Evolutionary conservation across 305 asterid genomes (phyloP).

Genomic region (Andrographis paniculata): DNA sequence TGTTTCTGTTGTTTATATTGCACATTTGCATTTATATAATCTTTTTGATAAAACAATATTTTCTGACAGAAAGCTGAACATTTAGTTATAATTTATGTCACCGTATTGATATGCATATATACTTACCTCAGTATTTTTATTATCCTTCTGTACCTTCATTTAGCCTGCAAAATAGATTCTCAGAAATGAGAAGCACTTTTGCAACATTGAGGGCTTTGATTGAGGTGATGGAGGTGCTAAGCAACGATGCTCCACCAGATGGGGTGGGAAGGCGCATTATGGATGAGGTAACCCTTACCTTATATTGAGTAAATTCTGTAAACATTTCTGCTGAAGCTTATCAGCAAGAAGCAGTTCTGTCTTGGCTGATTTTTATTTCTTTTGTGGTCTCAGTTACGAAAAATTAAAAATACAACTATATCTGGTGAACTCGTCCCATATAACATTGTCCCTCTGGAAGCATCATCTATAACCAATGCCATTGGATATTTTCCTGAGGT

Average conservation of each 20-base stretch:
- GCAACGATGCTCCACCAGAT: slow-evolving; percentile 67
- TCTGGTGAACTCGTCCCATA: slow-evolving; percentile 69
- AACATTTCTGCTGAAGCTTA: slow-evolving; percentile 11
- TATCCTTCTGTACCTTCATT: slow-evolving; percentile 23
- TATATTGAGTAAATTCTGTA: no score
- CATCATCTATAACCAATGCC: slow-evolving; percentile 71
- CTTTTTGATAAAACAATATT: slow-evolving; percentile 1
- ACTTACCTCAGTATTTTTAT: slow-evolving; percentile 18
- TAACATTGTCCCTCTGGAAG: slow-evolving; percentile 90
- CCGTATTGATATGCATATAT: slow-evolving; percentile 9
- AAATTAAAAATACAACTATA: slow-evolving; percentile 71
- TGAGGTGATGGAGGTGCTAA: slow-evolving; percentile 90
- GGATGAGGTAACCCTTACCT: slow-evolving; percentile 62
- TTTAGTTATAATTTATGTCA: slow-evolving; percentile 14
- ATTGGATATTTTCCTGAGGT: slow-evolving; percentile 96
- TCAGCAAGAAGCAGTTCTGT: neutral
- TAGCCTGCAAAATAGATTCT: slow-evolving; percentile 52
- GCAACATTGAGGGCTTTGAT: slow-evolving; percentile 87
- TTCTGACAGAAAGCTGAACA: neutral
- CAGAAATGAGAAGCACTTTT: slow-evolving; percentile 72
- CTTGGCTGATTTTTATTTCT: slow-evolving; percentile 14
- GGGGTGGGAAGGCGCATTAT: slow-evolving; percentile 68
- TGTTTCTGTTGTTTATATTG: no score
- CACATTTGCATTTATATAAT: no score
- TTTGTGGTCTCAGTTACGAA: slow-evolving; percentile 52